These are phyloP conservation scores for Trichomonascaceae sp. DNA, from an alignment of 1,139 yeast species.

Conservation along the genomic window DNA sequence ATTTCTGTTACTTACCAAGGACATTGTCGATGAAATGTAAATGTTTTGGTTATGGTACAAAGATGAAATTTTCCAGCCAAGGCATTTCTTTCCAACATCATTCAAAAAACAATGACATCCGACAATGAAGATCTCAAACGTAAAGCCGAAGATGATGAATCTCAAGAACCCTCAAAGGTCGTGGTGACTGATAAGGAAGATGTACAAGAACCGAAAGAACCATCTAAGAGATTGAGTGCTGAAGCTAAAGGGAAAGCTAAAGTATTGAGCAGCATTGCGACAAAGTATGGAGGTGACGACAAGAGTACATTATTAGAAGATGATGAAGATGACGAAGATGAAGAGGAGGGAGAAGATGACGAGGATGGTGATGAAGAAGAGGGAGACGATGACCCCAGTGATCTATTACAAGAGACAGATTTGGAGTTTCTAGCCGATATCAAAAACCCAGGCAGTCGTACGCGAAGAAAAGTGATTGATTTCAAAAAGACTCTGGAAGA, in stretches of 20 bases:
- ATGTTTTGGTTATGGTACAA: background rate
- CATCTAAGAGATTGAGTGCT: slow-evolving; percentile 6
- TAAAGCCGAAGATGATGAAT: slow-evolving; percentile 14
- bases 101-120: background rate
- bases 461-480: slow-evolving; percentile 85
- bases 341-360: slow-evolving; percentile 26
- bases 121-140: slow-evolving; percentile 6
- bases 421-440: slow-evolving; percentile 34
- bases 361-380: slow-evolving; percentile 23
- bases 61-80: background rate
- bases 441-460: slow-evolving; percentile 84
- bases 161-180: slow-evolving; percentile 16
- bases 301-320: slow-evolving; percentile 33
- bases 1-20: background rate
- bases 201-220: slow-evolving; percentile 14
- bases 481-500: slow-evolving; percentile 79
- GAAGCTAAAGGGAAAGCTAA: slow-evolving; percentile 21
- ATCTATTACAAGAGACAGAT: slow-evolving; percentile 32
- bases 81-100: background rate
- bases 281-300: slow-evolving; percentile 29
- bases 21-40: background rate
- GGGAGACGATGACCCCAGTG: slow-evolving; percentile 21
- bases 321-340: slow-evolving; percentile 28
- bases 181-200: slow-evolving; percentile 47
- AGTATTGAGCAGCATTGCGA: slow-evolving; percentile 22